These are phyloP conservation scores for Akebia trifoliata DNA, from an alignment of 164 flowering plant genomes.

Conservation along the genomic window DNA sequence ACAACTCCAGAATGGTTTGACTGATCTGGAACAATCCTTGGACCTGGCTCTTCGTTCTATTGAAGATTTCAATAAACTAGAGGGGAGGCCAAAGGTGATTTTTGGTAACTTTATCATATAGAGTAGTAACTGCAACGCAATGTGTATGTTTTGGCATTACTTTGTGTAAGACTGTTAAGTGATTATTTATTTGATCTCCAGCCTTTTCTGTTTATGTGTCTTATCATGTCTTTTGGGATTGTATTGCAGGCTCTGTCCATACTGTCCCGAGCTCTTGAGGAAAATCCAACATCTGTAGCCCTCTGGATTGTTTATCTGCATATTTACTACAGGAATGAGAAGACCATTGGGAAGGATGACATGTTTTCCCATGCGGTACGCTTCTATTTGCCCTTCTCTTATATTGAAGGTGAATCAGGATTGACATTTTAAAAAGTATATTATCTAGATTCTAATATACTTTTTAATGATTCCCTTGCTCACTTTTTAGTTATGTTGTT, in stretches of 20 bases:
- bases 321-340: constrained; percentile 41
- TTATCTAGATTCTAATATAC: too few relatives aligned
- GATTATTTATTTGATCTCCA: neutral
- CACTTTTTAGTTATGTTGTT: too few relatives aligned
- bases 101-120: constrained; percentile 6
- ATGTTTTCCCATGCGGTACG: constrained; percentile 76
- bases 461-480: too few relatives aligned
- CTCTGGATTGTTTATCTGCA: constrained; percentile 78
- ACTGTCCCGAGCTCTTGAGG: constrained; percentile 71
- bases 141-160: neutral
- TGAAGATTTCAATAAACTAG: constrained; percentile 38
- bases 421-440: neutral
- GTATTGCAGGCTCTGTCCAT: constrained; percentile 54
- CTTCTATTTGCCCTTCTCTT: constrained; percentile 9
- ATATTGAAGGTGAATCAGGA: neutral
- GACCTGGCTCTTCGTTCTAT: constrained; percentile 60
- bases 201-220: neutral
- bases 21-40: constrained; percentile 42
- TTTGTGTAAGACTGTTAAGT: neutral
- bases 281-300: constrained; percentile 45
- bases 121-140: neutral
- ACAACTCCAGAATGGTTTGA: constrained; percentile 29
- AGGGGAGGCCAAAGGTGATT: constrained; percentile 63
- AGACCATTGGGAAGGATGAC: constrained; percentile 59
- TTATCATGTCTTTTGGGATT: constrained; percentile 11